Percentiles rank a stretch among this genome's conserved stretches.
phyloP scores from a whole-genome alignment of 371 early-diverging fungal species.

The Nosema muscidifuracis region DNA sequence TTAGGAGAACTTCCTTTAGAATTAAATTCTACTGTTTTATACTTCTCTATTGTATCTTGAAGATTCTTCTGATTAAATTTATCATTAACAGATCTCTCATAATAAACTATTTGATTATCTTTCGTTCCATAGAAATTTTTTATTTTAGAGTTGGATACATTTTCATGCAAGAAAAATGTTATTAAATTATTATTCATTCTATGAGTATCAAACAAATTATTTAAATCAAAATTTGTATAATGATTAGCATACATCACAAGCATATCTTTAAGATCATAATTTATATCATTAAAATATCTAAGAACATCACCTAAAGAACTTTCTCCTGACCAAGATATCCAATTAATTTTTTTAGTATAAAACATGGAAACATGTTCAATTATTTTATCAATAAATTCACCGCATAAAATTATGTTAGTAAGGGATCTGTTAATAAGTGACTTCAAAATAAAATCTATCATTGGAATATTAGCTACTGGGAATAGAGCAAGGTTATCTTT shows the following conservation, averaged over 20 bases:
- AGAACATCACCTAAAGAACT: slow-evolving; percentile 40
- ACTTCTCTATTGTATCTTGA: slow-evolving; percentile 7
- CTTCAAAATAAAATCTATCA: slow-evolving; percentile 50
- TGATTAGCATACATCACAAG: slow-evolving; percentile 49
- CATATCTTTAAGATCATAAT: slow-evolving; percentile 30
- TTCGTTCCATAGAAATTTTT: slow-evolving; percentile 23
- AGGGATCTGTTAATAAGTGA: slow-evolving; percentile 34
- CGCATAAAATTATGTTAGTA: slow-evolving; percentile 39
- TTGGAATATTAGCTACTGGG: slow-evolving; percentile 49
- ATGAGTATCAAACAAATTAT: slow-evolving; percentile 19
- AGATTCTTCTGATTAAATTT: slow-evolving; percentile 10
- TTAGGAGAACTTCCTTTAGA: slow-evolving; percentile 6
- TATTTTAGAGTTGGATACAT: slow-evolving; percentile 29
- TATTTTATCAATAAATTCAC: slow-evolving; percentile 15
- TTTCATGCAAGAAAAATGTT: slow-evolving; percentile 33
- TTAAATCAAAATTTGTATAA: slow-evolving; percentile 41
- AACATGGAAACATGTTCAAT: slow-evolving; percentile 22
- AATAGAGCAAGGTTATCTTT: slow-evolving; percentile 49
- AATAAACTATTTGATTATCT: slow-evolving; percentile 29
- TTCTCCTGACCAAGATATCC: background rate
- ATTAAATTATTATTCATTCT: slow-evolving; percentile 10
- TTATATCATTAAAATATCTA: slow-evolving; percentile 28
- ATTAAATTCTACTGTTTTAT: slow-evolving; percentile 24
- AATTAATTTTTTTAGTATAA: slow-evolving; percentile 29
- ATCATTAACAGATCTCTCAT: slow-evolving; percentile 28